Conservation (phyloP, 495 filamentous ascomycete genomes). For the Podospora sp. region DNA sequence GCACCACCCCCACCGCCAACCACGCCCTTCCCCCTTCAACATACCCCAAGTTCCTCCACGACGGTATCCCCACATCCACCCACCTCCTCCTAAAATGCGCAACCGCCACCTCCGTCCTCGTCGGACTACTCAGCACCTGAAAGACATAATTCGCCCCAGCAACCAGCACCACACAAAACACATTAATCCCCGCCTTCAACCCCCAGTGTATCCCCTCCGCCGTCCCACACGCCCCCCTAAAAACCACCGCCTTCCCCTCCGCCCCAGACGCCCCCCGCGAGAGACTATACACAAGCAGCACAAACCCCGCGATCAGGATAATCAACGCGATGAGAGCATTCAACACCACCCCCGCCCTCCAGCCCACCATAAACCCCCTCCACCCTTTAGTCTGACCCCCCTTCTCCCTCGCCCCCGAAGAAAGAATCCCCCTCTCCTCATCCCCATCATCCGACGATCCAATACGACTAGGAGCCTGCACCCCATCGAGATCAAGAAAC, state of each 20-base stretch:
- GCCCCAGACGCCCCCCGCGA: constrained; percentile 33
- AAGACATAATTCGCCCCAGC: constrained; percentile 52
- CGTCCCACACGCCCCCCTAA: constrained; percentile 37
- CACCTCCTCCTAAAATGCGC: constrained; percentile 51
- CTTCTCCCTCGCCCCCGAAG: constrained; percentile 6
- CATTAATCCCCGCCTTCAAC: constrained; percentile 42
- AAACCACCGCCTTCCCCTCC: constrained; percentile 39
- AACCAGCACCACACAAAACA: constrained; percentile 41
- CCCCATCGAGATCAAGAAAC: constrained; percentile 20
- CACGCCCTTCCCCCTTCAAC: constrained; percentile 42
- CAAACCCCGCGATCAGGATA: constrained; percentile 43
- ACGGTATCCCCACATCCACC: constrained; percentile 58
- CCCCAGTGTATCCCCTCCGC: constrained; percentile 40
- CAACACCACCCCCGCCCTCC: constrained; percentile 46
- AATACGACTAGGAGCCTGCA: constrained; percentile 6
- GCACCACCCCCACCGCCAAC: constrained; percentile 42
- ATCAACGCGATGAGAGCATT: constrained; percentile 40
- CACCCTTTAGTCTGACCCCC: not conserved
- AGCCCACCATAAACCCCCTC: constrained; percentile 35
- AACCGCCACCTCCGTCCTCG: constrained; percentile 50
- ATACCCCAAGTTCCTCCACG: constrained; percentile 48
- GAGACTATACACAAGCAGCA: constrained; percentile 43
- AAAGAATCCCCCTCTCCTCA: constrained; percentile 20
- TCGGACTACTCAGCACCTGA: constrained; percentile 56
- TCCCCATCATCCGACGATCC: constrained; percentile 12